Evolutionary conservation across 345 rosid genomes (phyloP).

Genomic region (Eucalyptus camaldulensis): DNA sequence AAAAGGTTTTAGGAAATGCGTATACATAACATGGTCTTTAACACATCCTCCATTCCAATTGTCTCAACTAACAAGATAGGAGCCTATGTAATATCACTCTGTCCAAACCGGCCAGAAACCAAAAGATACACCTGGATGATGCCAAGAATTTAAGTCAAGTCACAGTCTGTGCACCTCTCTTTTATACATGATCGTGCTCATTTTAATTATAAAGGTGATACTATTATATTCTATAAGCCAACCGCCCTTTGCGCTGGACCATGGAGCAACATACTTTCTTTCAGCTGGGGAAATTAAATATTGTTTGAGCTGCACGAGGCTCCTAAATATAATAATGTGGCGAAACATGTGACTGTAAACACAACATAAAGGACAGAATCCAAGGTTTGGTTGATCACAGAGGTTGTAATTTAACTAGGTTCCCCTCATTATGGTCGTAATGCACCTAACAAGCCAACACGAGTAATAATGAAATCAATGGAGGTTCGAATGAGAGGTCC

Average conservation of each 20-base stretch:
- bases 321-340: neutral
- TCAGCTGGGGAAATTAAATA: neutral
- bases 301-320: neutral
- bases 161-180: neutral
- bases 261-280: neutral
- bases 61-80: neutral
- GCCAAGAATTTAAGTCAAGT: neutral
- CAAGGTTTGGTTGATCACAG: neutral
- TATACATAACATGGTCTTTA: neutral
- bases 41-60: neutral
- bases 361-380: neutral
- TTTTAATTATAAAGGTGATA: neutral
- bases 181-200: neutral
- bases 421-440: neutral
- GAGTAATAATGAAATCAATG: neutral
- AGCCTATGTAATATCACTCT: neutral
- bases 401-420: neutral
- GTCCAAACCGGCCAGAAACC: neutral
- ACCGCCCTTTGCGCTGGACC: neutral
- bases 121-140: neutral
- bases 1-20: neutral
- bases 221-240: neutral
- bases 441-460: neutral
- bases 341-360: neutral
- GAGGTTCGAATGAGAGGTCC: neutral